Base-by-base conservation (phyloP, 164 flowering plant species). In the Umbilicus rupestris region DNA sequence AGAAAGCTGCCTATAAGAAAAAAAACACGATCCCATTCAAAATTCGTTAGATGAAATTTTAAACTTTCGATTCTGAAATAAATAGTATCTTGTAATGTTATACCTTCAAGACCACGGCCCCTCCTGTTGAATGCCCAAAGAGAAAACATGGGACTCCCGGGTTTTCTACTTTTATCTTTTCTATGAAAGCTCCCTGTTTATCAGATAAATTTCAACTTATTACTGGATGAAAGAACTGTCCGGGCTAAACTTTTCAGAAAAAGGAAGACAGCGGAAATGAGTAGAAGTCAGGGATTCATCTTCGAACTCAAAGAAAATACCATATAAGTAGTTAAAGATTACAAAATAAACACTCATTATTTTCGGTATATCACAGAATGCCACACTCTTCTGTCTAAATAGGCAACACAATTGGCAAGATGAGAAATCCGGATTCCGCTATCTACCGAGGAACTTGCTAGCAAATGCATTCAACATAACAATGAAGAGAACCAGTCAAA, bases 41-140 rank as follows among this genome's bases (percentile, higher is more conserved):
- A 7, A 62, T 33, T 35, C 35, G 65, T 35, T 17, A 35, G 3
- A 31, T 6, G 3, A 1, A 31, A 1, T 62, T 17, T 2, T 5
- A 0, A 17, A n/a, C 19, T 1, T 15, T 17, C 12, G 15, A 22
- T 44, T 14, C 24, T 39, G 58, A 31, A 31, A 20, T 60, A 10
- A 17, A 22, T 39, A 39, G 24, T 22, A 39, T 24, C 41, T 62
- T 24, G 41, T 12, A 1, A 26, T 31, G 20, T 12, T 47, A 66
- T 72, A 94, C 99, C 92, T 94, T 94, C 73, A 94, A 79, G 77
- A 91, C 96, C 26, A 94, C 94, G 70, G 99, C 96, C 6, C 99
- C 99, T 29, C 99, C 99, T 47, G 99, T 94, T 42, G 99, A 94
- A 69, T 94, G 99, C 35, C 99, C 99, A 80, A 82, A 94, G 63